Evolutionary conservation across 202 grass and related monocot species (phyloP).

Genomic region (Carex sylvatica): DNA sequence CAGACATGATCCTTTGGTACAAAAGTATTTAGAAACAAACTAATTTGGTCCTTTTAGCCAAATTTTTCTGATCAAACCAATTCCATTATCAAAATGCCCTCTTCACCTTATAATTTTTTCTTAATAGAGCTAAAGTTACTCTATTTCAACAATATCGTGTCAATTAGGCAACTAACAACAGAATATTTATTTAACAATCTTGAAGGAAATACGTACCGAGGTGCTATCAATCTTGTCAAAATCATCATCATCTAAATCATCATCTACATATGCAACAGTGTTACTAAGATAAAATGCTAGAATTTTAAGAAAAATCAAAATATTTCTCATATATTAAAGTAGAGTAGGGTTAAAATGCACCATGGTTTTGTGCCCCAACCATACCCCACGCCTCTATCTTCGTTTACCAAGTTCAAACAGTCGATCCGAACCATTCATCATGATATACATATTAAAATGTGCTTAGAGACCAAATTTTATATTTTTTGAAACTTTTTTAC

Average conservation of each 20-base stretch:
- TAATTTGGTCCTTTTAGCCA: slow-evolving; percentile 3
- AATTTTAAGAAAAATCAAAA: background rate
- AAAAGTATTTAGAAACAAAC: background rate
- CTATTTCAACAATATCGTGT: slow-evolving; percentile 6
- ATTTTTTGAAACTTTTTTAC: too few species aligned
- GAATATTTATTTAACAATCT: background rate
- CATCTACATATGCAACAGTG: slow-evolving; percentile 31
- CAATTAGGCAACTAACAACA: slow-evolving; percentile 5
- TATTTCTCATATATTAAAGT: background rate
- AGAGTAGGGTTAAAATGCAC: too few species aligned
- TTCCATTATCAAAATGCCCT: background rate
- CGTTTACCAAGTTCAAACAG: too few species aligned
- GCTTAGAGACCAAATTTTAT: too few species aligned
- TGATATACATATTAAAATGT: too few species aligned
- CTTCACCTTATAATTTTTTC: slow-evolving; percentile 3
- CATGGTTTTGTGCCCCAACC: too few species aligned
- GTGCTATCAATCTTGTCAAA: slow-evolving; percentile 77
- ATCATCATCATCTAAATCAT: slow-evolving; percentile 64
- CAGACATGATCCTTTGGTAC: background rate
- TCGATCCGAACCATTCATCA: too few species aligned
- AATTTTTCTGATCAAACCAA: slow-evolving; percentile 2
- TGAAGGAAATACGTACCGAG: slow-evolving; percentile 48
- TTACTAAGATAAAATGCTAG: slow-evolving; percentile 16
- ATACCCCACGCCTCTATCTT: too few species aligned
- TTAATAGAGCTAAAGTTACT: background rate